Evolutionary conservation across 257 asterid genomes (phyloP), one percentile per base, ranked within the genome.

Genomic region (Dorcoceras hygrometricum): DNA sequence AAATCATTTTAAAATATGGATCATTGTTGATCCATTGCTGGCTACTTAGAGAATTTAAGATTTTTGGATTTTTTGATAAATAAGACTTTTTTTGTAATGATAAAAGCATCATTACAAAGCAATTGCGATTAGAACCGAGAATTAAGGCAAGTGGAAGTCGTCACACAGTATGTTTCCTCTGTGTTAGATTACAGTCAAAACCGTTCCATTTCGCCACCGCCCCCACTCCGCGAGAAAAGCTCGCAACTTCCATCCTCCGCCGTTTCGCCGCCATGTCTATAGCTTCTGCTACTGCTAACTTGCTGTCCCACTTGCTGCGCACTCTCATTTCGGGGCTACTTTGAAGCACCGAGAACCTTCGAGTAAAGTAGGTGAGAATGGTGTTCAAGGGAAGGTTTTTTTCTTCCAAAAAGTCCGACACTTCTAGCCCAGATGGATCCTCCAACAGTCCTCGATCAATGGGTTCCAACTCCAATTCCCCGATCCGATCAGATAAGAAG

Each of bases 401-500:
- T 43, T 88, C 99, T 2, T 93, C 99, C 0, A 93, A 88, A 71
- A 93, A 93, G 71, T 85, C 97, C 3, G 95, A 85, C 56, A 67
- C 95, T 68, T 88, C 90, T 8, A 88, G 96, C 87, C 94, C 97
- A 3, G 95, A 86, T 76, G 97, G 97, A 81, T 93, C 96, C 51
- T 89, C 91, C 67, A 84, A 81, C 68, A 89, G 97, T 73, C 94
- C 97, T 10, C 76, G 89, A 82, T 90, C 99, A 16, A 23, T 76
- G 46, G 99, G 97, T 39, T 93, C 99, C 23, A 88, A 77, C 82
- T 86, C 97, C 20, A 85, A 79, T 72, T 93, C 99, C 0, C 96
- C 99, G 75, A 77, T 88, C 87, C 86, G 91, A 83, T 86, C 92
- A 77, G 99, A 86, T 48, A 93, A 84, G 79, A 93, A 84, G 68